A percentile compares a stretch with the other conserved stretches of the same genome.
Evolutionary conservation across 257 asterid genomes (phyloP).

Genomic region (Catharanthus roseus): DNA sequence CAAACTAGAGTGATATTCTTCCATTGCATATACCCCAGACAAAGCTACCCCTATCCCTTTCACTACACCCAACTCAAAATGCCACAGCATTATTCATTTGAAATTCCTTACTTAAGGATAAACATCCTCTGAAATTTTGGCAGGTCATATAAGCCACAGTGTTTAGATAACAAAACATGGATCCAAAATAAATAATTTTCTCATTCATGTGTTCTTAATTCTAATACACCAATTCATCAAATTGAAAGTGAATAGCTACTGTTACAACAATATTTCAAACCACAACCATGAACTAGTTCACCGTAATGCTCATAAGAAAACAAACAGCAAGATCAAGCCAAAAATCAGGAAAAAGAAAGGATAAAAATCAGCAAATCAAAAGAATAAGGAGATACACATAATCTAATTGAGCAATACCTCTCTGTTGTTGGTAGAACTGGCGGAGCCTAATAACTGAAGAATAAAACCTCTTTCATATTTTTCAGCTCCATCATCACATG

Average conservation of each 20-base stretch:
- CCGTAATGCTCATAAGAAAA: neutral
- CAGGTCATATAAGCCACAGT: neutral
- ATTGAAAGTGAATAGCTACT: neutral
- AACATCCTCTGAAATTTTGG: neutral
- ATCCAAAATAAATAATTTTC: neutral
- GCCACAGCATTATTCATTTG: neutral
- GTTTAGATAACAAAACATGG: neutral
- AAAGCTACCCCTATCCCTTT: no score
- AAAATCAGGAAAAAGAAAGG: no score
- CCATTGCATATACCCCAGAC: no score
- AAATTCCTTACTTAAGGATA: neutral
- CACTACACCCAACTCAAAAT: neutral
- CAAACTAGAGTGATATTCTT: no score
- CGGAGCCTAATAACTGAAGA: constrained; percentile 62
- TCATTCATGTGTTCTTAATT: neutral
- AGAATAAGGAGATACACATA: neutral
- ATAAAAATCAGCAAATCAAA: neutral
- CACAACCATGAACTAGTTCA: neutral
- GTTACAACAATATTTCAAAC: neutral
- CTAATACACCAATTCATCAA: neutral
- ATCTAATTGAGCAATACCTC: constrained; percentile 40
- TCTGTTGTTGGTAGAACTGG: constrained; percentile 32
- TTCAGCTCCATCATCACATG: constrained; percentile 73
- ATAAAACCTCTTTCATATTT: constrained; percentile 70
- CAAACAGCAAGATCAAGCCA: neutral